These are phyloP conservation scores for Euphorbia tirucalli DNA, from an alignment of 345 rosid species.

Conservation along the genomic window DNA sequence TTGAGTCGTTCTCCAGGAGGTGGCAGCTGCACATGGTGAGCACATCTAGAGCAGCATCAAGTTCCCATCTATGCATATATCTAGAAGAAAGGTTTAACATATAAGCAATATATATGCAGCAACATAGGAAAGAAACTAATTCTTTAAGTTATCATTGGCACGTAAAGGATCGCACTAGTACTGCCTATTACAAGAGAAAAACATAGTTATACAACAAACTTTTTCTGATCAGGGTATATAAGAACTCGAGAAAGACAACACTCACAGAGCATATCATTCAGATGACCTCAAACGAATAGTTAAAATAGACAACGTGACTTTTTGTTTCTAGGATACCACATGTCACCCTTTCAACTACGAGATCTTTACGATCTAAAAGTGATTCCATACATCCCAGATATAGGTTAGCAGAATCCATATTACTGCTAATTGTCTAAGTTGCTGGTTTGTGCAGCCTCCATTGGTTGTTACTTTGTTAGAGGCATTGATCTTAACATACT, in stretches of 20 bases:
- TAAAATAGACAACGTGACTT: background rate
- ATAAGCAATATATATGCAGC: background rate
- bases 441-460: background rate
- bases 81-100: slow-evolving; percentile 27
- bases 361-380: background rate
- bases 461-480: background rate
- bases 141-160: background rate
- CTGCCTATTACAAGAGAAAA: background rate
- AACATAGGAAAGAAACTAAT: background rate
- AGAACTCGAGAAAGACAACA: background rate
- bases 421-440: background rate
- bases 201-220: background rate
- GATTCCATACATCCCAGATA: background rate
- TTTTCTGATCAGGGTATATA: background rate
- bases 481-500: background rate
- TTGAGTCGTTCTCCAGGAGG: slow-evolving; percentile 57
- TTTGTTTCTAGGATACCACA: background rate
- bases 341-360: background rate
- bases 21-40: slow-evolving; percentile 99
- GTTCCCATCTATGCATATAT: slow-evolving; percentile 92
- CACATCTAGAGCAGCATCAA: slow-evolving; percentile 83
- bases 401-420: background rate
- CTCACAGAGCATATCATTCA: background rate
- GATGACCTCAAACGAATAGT: background rate
- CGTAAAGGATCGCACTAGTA: background rate